Evolutionary conservation across 306 rosid species (phyloP), one percentile per base, ranked within the genome.

Genomic region (Fragaria vesca): DNA sequence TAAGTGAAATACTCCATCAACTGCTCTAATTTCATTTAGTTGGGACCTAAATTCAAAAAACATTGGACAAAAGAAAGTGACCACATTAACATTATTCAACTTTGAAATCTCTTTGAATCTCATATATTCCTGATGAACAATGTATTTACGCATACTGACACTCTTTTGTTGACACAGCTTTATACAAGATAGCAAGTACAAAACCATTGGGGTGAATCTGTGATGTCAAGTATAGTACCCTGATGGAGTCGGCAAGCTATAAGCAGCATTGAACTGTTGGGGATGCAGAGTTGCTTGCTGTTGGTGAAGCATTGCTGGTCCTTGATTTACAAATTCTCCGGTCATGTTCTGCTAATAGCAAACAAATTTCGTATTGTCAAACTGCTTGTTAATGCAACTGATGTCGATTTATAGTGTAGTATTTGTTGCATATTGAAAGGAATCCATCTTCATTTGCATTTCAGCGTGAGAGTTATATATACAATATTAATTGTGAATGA

Each of bases 281-380:
- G 45, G 77, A 46, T 16, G 8, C 26, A 62, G 55, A 71, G 65
- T 65, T 38, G 60, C 69, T 68, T 52, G 77, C 10, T 42, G 81
- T 9, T 63, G 74, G 68, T 43, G 18, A 50, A 43, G 30, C 21
- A 16, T 18, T 42, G 16, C 38, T 17, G 42, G 26, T 46, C 43
- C 32, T 30, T 71, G 81, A 52, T 81, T 71, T 46, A 12, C 71
- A 75, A 20, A 34, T 62, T 46, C 68, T 13, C 12, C 69, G 1
- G 62, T 52, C 66, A 45, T 78, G 30, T 65, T 81, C 78, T 76
- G 81, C 57, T 71, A 4, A 45, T 18, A 45, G 20, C 28, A 74
- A 42, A 74, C 43, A 16, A 42, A 13, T 20, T 38, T 24, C 17
- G 42, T 73, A 38, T 11, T 55, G 40, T 74, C 78, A 75, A 75